These are phyloP conservation scores for Capniomyces stellatus DNA, from an alignment of 371 early-diverging fungal species.

Conservation along the genomic window DNA sequence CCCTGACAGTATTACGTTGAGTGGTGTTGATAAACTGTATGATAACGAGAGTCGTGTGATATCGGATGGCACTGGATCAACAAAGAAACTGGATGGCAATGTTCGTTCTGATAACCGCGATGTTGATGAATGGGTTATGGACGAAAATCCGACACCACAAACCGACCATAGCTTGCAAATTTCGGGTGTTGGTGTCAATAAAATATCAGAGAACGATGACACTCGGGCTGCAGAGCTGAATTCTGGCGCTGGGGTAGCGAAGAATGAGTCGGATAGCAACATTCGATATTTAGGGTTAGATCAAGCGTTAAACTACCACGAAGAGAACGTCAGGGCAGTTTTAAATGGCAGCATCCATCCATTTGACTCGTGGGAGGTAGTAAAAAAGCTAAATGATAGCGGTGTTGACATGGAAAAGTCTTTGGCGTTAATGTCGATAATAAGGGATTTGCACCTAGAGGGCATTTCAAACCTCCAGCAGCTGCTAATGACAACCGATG, in stretches of 20 bases:
- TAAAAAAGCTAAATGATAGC: not conserved
- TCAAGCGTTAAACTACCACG: not conserved
- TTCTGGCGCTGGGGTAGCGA: not conserved
- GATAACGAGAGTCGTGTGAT: too few species aligned
- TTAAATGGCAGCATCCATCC: slow-evolving; percentile 1
- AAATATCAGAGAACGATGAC: not conserved
- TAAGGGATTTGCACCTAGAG: slow-evolving; percentile 7
- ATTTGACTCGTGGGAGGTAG: not conserved
- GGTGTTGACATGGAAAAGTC: not conserved
- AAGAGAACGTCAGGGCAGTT: not conserved
- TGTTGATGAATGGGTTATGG: not conserved
- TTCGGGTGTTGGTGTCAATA: not conserved
- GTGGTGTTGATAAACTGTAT: too few species aligned
- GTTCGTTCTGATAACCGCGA: slow-evolving; percentile 6
- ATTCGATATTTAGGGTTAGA: not conserved
- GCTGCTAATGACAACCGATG: slow-evolving; percentile 31
- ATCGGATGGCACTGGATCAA: too few species aligned
- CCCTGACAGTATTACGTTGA: too few species aligned
- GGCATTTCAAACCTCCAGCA: slow-evolving; percentile 18
- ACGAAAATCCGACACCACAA: not conserved
- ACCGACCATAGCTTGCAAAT: not conserved
- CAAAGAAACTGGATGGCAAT: too few species aligned
- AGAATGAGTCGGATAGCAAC: not conserved
- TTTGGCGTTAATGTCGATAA: not conserved
- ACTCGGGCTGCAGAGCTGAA: not conserved